Evolutionary conservation across 1,284 basidiomycete genomes (phyloP), one percentile per base, ranked within the genome.

Genomic region (Erythrobasidium hasegawianum): DNA sequence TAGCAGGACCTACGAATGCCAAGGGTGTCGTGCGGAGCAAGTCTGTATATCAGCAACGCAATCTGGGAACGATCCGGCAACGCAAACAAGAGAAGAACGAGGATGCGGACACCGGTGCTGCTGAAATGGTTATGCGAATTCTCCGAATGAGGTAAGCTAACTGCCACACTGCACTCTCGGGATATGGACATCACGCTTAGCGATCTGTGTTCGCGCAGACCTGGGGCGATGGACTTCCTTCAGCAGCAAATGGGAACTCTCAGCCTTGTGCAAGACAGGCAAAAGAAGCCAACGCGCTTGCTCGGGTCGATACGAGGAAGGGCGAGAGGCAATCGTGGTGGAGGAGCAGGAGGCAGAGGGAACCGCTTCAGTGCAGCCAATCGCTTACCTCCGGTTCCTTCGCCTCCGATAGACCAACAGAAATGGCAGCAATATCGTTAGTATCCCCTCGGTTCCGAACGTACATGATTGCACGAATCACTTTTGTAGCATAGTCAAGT

Each of bases 1-100:
- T 96, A 53, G 55, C 85, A 24, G 82, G 85, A 3, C 84, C 88
- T 1, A 84, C 86, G n/a, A 82, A 89, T 68, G 87, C 87, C 81
- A 90, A 88, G 77, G 67, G 66, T 8, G 60, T 70, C 11, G 47
- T 60, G 0, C 86, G 92, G 3, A 87, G 87, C 3, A 97, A 97
- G 82, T 89, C 90, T 67, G 89, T 97, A 33, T 88, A 91, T 72
- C 90, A 92, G 72, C 87, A 83, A 71, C 77, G 83, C 18, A 97
- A 96, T 76, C 83, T 98, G 16, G 95, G 95, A 8, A 99, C 96
- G 2, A 98, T 99, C 78, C 87, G 87, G 77, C 87, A 95, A 75
- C 84, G 91, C 69, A 98, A 97, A 82, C 86, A 86, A 75, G 90
- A 93, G 79, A 97, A 95, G 82, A 83, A 85, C 73, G 83, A 90